Evolutionary conservation across 2,329 filamentous ascomycete genomes (phyloP), one percentile per base, ranked within the genome.

Genomic region (Zymoseptoria ardabiliae): DNA sequence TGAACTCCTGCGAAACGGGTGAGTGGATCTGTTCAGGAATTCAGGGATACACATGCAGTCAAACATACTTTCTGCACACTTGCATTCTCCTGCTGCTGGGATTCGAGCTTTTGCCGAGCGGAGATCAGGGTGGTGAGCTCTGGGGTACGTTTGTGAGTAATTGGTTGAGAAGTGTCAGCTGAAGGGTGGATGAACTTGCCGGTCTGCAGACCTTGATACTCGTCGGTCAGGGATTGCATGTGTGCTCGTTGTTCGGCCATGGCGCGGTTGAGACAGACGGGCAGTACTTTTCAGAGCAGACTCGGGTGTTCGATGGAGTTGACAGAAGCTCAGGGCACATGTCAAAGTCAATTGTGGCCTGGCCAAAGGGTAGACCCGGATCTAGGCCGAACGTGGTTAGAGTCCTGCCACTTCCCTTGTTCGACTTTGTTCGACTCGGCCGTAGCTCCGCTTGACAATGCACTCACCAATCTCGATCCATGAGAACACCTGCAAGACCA

Each of bases 11-110:
- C 17, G 11, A 2, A 17, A 17, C 17, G 35, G n/a, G 41, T 45
- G 17, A 49, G 28, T 45, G 5, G 21, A 19, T 13, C n/a, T 17
- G 5, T 22, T 21, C 19, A 17, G 48, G 21, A 21, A 63, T 13
- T 45, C 35, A 7, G 35, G 35, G 35, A 17, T 13, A 2, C 6
- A 17, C 6, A 7, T 17, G 3, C 13, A 49, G 5, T 4, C 6
- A 20, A 19, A 48, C 74, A 51, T 67, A 90, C 90, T 77, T 90
- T 88, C 74, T 95, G 86, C 9, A 99, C 94, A 17, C 88, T 87
- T 54, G 87, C 78, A 72, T 97, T 99, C 75, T 99, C 94, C 71
- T 96, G 90, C 73, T 89, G 89, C 75, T 99, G 94, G 6, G 91
- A 89, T 73, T 97, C 92, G 6, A 99, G 85, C 76, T 89, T 95